These are phyloP conservation scores for Myxozyma kluyveri DNA, from an alignment of 805 yeast genomes.

Conservation along the genomic window DNA sequence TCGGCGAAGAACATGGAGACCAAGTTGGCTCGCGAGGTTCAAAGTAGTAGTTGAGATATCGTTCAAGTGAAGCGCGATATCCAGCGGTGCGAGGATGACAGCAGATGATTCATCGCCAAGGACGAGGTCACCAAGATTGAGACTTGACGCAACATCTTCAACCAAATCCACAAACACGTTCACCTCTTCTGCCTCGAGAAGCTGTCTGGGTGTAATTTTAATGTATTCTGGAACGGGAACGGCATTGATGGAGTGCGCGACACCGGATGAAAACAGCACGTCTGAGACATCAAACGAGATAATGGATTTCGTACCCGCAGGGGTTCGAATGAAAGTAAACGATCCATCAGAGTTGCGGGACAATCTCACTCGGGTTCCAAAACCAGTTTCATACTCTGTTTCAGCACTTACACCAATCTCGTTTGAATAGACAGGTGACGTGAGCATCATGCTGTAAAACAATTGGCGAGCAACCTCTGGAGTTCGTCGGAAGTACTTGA, in stretches of 20 bases:
- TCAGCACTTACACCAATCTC: background rate
- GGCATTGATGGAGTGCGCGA: constrained; percentile 14
- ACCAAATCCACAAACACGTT: constrained; percentile 16
- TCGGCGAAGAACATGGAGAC: constrained; percentile 19
- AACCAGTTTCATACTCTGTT: constrained; percentile 7
- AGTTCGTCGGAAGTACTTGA: constrained; percentile 7
- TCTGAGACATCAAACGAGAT: constrained; percentile 3
- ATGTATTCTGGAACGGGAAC: constrained; percentile 24
- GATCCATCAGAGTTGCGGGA: background rate
- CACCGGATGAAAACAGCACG: constrained; percentile 21
- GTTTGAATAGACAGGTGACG: constrained; percentile 16
- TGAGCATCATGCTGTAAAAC: constrained; percentile 14
- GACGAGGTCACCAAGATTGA: constrained; percentile 1
- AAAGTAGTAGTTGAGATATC: constrained; percentile 10
- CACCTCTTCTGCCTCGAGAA: constrained; percentile 14
- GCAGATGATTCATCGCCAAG: constrained; percentile 14
- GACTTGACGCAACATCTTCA: constrained; percentile 5
- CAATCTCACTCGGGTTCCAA: constrained; percentile 16
- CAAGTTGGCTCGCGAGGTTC: constrained; percentile 15
- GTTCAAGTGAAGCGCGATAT: constrained; percentile 6
- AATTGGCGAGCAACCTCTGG: constrained; percentile 13
- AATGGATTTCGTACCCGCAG: background rate
- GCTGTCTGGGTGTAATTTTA: constrained; percentile 20
- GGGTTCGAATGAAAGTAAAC: background rate
- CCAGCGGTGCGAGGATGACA: constrained; percentile 22